phyloP scores from a whole-genome alignment of 2,329 filamentous ascomycete species.

The Aspergillus ustus region DNA sequence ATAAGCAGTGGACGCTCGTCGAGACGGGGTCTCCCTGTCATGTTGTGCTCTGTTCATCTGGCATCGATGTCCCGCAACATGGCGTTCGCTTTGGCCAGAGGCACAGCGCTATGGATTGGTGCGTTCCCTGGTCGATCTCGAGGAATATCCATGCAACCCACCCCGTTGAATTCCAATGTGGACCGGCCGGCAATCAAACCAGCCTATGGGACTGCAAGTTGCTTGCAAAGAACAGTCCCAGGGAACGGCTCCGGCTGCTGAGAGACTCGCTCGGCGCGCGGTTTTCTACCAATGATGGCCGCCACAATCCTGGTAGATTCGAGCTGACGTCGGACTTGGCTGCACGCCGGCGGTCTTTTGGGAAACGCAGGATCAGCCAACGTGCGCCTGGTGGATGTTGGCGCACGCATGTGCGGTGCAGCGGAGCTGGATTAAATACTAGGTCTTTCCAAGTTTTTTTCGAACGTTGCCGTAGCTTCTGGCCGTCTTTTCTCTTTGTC shows the following conservation, averaged over 20 bases:
- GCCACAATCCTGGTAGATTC: background rate
- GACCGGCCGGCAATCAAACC: background rate
- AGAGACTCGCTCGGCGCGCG: background rate
- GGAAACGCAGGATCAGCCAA: slow-evolving; percentile 3
- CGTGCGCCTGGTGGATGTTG: background rate
- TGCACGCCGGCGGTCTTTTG: background rate
- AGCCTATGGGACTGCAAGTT: background rate
- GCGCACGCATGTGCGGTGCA: background rate
- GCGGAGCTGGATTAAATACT: background rate
- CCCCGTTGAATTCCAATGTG: background rate
- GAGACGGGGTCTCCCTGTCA: background rate
- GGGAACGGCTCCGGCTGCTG: background rate
- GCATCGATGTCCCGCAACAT: background rate
- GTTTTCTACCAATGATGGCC: background rate
- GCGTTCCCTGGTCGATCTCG: background rate
- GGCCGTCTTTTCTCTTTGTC: background rate
- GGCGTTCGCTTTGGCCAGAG: background rate
- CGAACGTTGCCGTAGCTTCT: background rate
- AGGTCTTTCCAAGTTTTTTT: background rate
- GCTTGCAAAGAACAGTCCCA: background rate
- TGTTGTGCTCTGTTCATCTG: background rate
- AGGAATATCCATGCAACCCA: background rate
- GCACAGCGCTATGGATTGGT: background rate
- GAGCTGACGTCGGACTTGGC: slow-evolving; percentile 7
- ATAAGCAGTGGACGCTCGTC: background rate